phyloP scores from a whole-genome alignment of 78 protist genomes.

The Dictyostelium purpureum region DNA sequence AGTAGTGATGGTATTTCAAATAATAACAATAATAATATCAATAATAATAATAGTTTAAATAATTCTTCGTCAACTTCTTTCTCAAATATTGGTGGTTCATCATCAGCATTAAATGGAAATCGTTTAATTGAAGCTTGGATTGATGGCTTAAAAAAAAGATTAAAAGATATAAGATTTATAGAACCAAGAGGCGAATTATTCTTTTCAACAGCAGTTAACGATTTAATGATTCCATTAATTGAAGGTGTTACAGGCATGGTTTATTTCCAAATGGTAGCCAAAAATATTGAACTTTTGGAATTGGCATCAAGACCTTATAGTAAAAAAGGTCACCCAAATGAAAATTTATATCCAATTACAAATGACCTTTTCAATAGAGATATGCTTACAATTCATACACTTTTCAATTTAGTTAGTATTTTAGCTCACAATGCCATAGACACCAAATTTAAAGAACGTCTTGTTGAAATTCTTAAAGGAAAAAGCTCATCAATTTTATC shows the following conservation, averaged over 20 bases:
- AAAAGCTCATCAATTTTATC: constrained; percentile 36
- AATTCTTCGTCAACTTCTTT: background rate
- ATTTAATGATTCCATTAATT: background rate
- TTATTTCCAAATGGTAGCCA: constrained; percentile 19
- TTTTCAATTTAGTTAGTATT: constrained; percentile 1
- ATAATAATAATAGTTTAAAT: background rate
- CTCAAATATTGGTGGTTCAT: background rate
- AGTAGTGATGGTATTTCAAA: background rate
- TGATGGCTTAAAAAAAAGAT: background rate
- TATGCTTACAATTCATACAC: constrained; percentile 33
- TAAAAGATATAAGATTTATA: background rate
- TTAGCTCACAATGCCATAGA: background rate
- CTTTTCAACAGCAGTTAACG: background rate
- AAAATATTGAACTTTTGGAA: constrained; percentile 66
- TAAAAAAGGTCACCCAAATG: too few species aligned
- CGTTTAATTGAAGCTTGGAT: constrained; percentile 1
- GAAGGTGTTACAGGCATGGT: constrained; percentile 19
- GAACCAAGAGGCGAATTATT: background rate
- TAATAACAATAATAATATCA: background rate
- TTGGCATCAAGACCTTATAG: constrained; percentile 19
- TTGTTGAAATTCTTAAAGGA: constrained; percentile 30
- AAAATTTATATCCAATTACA: constrained; percentile 27
- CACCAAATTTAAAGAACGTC: constrained; percentile 19
- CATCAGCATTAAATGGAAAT: background rate
- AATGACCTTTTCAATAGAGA: constrained; percentile 35